These are phyloP conservation scores for Hirsutella minnesotensis DNA, from an alignment of 2,329 filamentous ascomycete species.

Conservation along the genomic window DNA sequence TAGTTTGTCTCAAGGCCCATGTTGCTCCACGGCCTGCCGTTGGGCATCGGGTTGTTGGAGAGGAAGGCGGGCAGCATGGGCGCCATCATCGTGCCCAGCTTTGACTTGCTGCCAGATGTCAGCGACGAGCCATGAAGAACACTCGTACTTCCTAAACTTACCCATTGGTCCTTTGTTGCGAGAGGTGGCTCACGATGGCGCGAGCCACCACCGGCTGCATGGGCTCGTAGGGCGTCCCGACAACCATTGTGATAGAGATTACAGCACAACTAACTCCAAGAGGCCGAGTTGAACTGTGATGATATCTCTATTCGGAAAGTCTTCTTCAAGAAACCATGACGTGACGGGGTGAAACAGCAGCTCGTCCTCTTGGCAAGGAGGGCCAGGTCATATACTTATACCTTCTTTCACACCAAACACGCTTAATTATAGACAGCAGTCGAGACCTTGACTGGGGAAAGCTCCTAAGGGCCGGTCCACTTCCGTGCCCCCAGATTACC, in stretches of 20 bases:
- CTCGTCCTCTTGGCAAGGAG: neutral
- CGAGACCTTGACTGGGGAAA: neutral
- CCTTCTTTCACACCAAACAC: too few species aligned
- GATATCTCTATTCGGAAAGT: neutral
- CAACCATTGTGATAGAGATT: slow-evolving; percentile 3
- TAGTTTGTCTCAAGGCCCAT: slow-evolving; percentile 35
- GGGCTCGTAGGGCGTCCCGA: neutral
- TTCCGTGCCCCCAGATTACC: neutral
- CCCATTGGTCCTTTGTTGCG: slow-evolving; percentile 27
- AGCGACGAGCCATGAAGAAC: too few species aligned
- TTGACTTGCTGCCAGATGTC: slow-evolving; percentile 25
- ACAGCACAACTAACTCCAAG: neutral
- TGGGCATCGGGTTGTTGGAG: slow-evolving; percentile 34
- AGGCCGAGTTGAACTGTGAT: neutral
- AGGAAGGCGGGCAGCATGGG: slow-evolving; percentile 30
- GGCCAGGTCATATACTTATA: neutral
- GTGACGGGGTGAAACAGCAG: neutral
- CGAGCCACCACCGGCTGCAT: neutral
- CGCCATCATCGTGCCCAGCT: slow-evolving; percentile 26
- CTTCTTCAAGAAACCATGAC: neutral
- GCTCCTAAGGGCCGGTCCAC: neutral
- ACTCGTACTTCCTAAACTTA: slow-evolving; percentile 8
- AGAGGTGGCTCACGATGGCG: slow-evolving; percentile 9
- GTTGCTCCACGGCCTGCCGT: slow-evolving; percentile 40
- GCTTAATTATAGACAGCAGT: neutral